These are phyloP conservation scores for Fusarium pseudonygamai DNA, from an alignment of 2,329 filamentous ascomycete genomes.

Conservation along the genomic window DNA sequence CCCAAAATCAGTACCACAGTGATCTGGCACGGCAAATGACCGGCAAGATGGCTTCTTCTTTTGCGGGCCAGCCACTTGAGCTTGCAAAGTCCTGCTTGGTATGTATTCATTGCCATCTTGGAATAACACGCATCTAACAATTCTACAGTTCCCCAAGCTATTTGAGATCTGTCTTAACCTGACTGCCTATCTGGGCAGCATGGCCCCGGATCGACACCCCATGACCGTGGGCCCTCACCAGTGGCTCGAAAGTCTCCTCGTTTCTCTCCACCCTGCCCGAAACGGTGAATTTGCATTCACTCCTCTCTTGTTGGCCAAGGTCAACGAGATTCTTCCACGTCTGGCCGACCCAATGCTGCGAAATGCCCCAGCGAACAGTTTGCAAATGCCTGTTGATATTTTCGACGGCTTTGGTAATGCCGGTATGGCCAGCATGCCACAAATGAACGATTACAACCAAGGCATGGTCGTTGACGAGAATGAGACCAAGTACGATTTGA, in stretches of 20 bases:
- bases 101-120: constrained; percentile 45
- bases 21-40: constrained; percentile 51
- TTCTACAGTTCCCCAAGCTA: constrained; percentile 75
- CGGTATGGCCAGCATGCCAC: constrained; percentile 64
- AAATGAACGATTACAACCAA: constrained; percentile 60
- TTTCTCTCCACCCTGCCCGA: constrained; percentile 75
- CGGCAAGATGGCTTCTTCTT: constrained; percentile 72
- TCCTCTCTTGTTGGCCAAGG: constrained; percentile 79
- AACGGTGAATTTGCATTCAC: constrained; percentile 80
- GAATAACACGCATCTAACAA: constrained; percentile 14
- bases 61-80: constrained; percentile 78
- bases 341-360: constrained; percentile 69
- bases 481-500: constrained; percentile 53
- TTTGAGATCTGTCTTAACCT: constrained; percentile 79
- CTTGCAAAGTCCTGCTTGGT: constrained; percentile 79
- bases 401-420: constrained; percentile 73
- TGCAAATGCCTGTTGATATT: constrained; percentile 62
- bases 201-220: constrained; percentile 66
- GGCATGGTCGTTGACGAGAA: constrained; percentile 57
- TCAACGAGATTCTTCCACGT: constrained; percentile 74
- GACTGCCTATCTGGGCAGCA: constrained; percentile 75
- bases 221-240: constrained; percentile 76
- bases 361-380: constrained; percentile 63
- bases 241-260: constrained; percentile 75
- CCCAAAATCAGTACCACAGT: constrained; percentile 12